Base-by-base conservation (phyloP, 192 early-diverging fungal genomes). In the Gigaspora rosea region DNA sequence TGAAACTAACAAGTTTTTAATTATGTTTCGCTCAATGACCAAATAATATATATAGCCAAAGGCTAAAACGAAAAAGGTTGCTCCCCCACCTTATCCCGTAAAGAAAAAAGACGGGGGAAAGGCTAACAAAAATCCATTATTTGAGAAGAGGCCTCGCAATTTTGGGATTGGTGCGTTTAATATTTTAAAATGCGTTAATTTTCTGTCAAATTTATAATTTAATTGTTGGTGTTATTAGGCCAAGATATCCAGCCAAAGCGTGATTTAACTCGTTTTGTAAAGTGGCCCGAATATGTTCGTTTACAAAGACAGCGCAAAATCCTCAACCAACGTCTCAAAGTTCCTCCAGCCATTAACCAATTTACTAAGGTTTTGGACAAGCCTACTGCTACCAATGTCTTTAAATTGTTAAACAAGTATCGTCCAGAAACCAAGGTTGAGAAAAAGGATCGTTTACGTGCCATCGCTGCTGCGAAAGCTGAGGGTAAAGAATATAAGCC, bases 381-480 rank as follows among this genome's bases (percentile, higher is more conserved):
- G 91, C 98, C 97, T 93, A 97, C 94, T 81, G 97, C 98, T 81
- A 94, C 93, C 80, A 92, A 97, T 89, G 88, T 97, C 80, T 98
- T 99, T 95, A 96, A 96, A 90, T 93, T 99, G 82, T 87, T 93
- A 72, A 85, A 94, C 94, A 99, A 99, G 95, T 98, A 98, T 94
- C 95, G 96, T 83, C 96, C 98, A 73, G 98, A 99, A 91, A 95
- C 94, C 86, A 92, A 92, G 87, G 83, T 89, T 78, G 95, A 99
- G 88, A 99, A 99, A 94, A 94, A 93, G 88, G 81, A 89, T 70
- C 98, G 98, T 88, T 89, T 98, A 77, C 88, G 85, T 62, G 90
- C 90, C 66, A 90, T 92, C 83, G 98, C 97, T 71, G 93, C 93
- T 80, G 87, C 91, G 82, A 93, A 94, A 87, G 94, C 94, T 65